These are phyloP conservation scores for Boletus albobrunnescens DNA, from an alignment of 1,284 basidiomycete genomes.

Conservation along the genomic window DNA sequence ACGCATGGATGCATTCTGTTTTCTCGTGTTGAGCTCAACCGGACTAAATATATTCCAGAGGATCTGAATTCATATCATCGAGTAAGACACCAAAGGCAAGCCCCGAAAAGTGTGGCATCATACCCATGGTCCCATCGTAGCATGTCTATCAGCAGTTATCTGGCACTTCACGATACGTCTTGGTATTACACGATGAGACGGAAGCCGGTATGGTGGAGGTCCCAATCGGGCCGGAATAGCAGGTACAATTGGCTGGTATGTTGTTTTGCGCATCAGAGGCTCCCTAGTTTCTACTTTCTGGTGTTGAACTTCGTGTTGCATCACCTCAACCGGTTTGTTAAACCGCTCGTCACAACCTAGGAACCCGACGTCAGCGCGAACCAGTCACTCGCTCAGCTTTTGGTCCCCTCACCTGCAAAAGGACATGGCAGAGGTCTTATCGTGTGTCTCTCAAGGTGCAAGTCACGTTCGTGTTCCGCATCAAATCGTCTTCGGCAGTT, in stretches of 20 bases:
- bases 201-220: constrained; percentile 38
- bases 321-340: constrained; percentile 26
- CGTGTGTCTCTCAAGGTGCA: constrained; percentile 25
- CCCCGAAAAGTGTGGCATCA: constrained; percentile 13
- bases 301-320: constrained; percentile 29
- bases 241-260: constrained; percentile 35
- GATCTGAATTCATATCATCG: constrained; percentile 33
- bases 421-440: constrained; percentile 30
- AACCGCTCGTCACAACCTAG: constrained; percentile 28
- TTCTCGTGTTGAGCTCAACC: constrained; percentile 34
- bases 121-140: constrained; percentile 52
- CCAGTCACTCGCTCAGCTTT: background rate
- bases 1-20: constrained; percentile 36
- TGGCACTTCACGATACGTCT: constrained; percentile 38
- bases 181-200: constrained; percentile 47
- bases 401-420: constrained; percentile 23
- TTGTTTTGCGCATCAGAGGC: constrained; percentile 37
- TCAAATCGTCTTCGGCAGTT: constrained; percentile 21
- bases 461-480: constrained; percentile 13
- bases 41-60: constrained; percentile 45
- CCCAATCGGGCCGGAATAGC: constrained; percentile 31
- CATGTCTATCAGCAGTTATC: constrained; percentile 49
- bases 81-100: constrained; percentile 4
- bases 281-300: constrained; percentile 33
- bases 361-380: constrained; percentile 5